A percentile compares a stretch with the other conserved stretches of the same genome.
Evolutionary conservation across 352 stramenopile genomes (phyloP).

Genomic region (Thraustochytrium striatum): DNA sequence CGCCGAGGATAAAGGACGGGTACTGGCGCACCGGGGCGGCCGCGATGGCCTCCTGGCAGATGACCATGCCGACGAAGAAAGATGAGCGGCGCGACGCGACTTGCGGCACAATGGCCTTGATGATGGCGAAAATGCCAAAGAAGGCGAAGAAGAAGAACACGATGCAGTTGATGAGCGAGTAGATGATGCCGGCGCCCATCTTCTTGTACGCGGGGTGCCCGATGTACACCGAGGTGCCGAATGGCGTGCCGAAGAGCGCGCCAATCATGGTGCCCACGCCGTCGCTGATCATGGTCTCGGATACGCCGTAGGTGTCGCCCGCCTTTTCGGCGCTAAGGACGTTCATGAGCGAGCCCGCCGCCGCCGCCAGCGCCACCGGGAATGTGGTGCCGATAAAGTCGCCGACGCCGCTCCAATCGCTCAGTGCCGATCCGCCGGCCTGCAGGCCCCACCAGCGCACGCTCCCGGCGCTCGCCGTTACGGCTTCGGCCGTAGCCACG

Average conservation of each 20-base stretch:
- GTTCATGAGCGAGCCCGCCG: constrained; percentile 33
- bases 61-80: constrained; percentile 51
- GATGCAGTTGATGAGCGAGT: constrained; percentile 56
- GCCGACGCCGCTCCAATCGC: constrained; percentile 50
- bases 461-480: constrained; percentile 16
- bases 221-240: constrained; percentile 59
- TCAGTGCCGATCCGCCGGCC: constrained; percentile 31
- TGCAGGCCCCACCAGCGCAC: background rate
- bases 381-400: constrained; percentile 56
- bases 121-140: constrained; percentile 44
- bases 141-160: constrained; percentile 53
- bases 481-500: constrained; percentile 18
- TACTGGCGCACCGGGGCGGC: constrained; percentile 35
- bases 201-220: constrained; percentile 59
- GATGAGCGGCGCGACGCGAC: constrained; percentile 5
- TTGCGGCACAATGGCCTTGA: constrained; percentile 20
- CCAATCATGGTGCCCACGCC: constrained; percentile 58
- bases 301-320: constrained; percentile 56
- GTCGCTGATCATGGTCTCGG: constrained; percentile 58
- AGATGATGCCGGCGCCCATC: constrained; percentile 53
- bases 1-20: constrained; percentile 2
- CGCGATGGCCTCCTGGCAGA: constrained; percentile 43
- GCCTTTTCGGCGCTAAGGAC: constrained; percentile 55
- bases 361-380: constrained; percentile 54
- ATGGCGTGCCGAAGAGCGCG: constrained; percentile 56